These are phyloP conservation scores for Millerago galiae DNA, from an alignment of 805 yeast genomes.

Conservation along the genomic window DNA sequence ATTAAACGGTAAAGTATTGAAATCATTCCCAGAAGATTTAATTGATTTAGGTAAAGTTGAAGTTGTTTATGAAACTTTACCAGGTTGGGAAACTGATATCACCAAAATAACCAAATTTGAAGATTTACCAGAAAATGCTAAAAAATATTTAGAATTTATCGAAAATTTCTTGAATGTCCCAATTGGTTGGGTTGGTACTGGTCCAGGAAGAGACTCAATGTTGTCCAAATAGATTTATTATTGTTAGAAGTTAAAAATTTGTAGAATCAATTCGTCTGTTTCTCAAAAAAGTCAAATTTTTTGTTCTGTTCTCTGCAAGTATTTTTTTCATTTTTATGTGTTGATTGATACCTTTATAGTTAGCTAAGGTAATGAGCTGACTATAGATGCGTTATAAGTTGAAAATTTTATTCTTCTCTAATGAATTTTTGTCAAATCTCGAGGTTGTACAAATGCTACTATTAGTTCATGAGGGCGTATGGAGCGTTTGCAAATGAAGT, in stretches of 20 bases:
- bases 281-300: too few relatives aligned
- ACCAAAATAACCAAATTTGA: slow-evolving; percentile 61
- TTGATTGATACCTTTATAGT: background rate
- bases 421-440: too few relatives aligned
- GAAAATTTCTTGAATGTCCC: slow-evolving; percentile 82
- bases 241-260: background rate
- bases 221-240: slow-evolving; percentile 32
- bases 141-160: slow-evolving; percentile 75
- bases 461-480: too few relatives aligned
- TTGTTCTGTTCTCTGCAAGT: too few relatives aligned
- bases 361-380: too few relatives aligned
- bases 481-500: too few relatives aligned
- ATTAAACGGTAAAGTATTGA: slow-evolving; percentile 66
- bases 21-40: slow-evolving; percentile 91
- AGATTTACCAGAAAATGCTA: slow-evolving; percentile 84
- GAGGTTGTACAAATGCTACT: too few relatives aligned
- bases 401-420: too few relatives aligned
- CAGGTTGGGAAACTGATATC: slow-evolving; percentile 91
- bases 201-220: slow-evolving; percentile 95
- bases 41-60: slow-evolving; percentile 78
- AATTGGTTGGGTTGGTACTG: slow-evolving; percentile 96
- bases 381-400: too few relatives aligned
- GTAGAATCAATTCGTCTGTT: too few relatives aligned
- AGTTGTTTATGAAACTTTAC: slow-evolving; percentile 83
- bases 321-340: background rate